Evolutionary conservation across 2,329 filamentous ascomycete species (phyloP), one percentile per base, ranked within the genome.

Genomic region (Colletotrichum sp.): DNA sequence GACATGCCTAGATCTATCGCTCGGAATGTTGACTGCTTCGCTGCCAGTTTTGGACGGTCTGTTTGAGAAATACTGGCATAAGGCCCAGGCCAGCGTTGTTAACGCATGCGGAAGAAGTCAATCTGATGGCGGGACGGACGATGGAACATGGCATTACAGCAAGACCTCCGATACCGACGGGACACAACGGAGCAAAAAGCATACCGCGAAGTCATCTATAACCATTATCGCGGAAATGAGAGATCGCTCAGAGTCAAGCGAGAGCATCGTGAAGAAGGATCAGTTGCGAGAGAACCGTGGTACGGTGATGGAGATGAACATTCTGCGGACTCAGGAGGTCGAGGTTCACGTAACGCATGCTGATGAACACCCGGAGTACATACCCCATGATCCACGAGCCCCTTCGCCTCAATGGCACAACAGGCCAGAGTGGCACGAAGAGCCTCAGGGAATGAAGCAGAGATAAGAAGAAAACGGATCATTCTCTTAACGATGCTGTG

Each of bases 1-100:
- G 83, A 81, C 80, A 3, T 77, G 81, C 7, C 64, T 84, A 21
- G 84, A 85, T 26, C 77, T 85, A 1, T 79, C 80, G 21, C 80
- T 85, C 18, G 83, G 82, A 26, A 80, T 82, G 21, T 67, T 82
- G 9, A 81, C 80, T 13, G 83, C 83, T 32, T 83, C 82, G 4
- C 80, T 85, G 3, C 84, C 84, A 3, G 80, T 84, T 8, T 78
- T 85, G 44, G 81, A 82, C 28, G 82, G 62, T 3, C 12, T 71
- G 26, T 8, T 75, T 26, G 72, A 75, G 5, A 71, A 62, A 15
- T 71, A 39, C 18, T 71, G 72, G 72, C 63, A 15, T 8, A 24
- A 44, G 34, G 36, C 52, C 13, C 71, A 71, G 28, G 49, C 34
- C 18, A 66, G n/a, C 12, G 8, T 67, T 21, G 28, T 21, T 7